These are phyloP conservation scores for Paulownia fortunei DNA, from an alignment of 257 asterid genomes.

Conservation along the genomic window DNA sequence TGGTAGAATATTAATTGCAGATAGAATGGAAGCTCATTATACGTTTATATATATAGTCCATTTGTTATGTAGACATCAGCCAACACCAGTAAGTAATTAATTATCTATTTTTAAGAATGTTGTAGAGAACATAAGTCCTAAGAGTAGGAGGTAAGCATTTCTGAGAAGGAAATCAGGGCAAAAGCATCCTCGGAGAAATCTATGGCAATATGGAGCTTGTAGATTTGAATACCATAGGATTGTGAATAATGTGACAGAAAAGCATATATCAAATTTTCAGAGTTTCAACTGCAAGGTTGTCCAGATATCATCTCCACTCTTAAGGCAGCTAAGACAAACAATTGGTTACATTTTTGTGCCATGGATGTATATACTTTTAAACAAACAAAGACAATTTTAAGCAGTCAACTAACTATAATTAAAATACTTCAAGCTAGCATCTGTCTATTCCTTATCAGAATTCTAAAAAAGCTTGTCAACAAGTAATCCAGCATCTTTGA, in stretches of 20 bases:
- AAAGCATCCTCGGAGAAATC: neutral
- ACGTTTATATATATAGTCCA: neutral
- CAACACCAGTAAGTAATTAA: neutral
- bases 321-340: neutral
- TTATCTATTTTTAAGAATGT: neutral
- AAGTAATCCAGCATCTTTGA: neutral
- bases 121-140: neutral
- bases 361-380: neutral
- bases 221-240: neutral
- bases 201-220: neutral
- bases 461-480: neutral
- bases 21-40: neutral
- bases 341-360: neutral
- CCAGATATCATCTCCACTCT: neutral
- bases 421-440: neutral
- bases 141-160: neutral
- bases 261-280: neutral
- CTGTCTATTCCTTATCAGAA: neutral
- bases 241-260: neutral
- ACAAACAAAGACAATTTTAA: neutral
- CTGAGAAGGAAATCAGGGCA: neutral
- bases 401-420: conserved; percentile 9
- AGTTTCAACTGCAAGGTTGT: neutral
- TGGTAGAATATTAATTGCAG: neutral
- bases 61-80: neutral